These are phyloP conservation scores for Ceratocystis alfenasii DNA, from an alignment of 2,329 filamentous ascomycete genomes.

Conservation along the genomic window DNA sequence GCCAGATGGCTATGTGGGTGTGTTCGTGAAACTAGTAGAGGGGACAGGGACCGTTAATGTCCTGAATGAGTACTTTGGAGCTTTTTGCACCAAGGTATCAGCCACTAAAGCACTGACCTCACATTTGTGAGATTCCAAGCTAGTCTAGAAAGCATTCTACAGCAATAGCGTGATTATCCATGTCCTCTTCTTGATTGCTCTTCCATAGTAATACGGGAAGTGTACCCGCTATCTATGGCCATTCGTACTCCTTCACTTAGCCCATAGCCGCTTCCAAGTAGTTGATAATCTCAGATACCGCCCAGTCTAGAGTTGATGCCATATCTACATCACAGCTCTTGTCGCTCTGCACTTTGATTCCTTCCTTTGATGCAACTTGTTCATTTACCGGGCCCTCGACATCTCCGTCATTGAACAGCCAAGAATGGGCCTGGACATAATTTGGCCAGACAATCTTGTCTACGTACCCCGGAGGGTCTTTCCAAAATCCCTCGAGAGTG, in stretches of 20 bases:
- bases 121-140: background rate
- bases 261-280: background rate
- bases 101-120: background rate
- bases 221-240: too few species aligned
- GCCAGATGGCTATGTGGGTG: slow-evolving; percentile 77
- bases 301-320: slow-evolving; percentile 53
- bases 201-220: too few species aligned
- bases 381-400: slow-evolving; percentile 47
- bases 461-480: slow-evolving; percentile 86
- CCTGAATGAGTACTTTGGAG: slow-evolving; percentile 66
- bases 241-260: too few species aligned
- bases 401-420: slow-evolving; percentile 61
- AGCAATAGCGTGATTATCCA: background rate
- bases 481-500: slow-evolving; percentile 83
- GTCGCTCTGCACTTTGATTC: slow-evolving; percentile 39
- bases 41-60: slow-evolving; percentile 69
- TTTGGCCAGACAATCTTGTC: slow-evolving; percentile 94
- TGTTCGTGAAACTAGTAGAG: slow-evolving; percentile 60
- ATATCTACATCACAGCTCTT: slow-evolving; percentile 44
- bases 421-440: slow-evolving; percentile 69
- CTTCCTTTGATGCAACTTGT: slow-evolving; percentile 34
- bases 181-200: background rate
- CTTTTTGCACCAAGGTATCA: background rate
- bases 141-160: background rate
- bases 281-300: slow-evolving; percentile 47